These are phyloP conservation scores for Heterobasidion irregulare DNA, from an alignment of 1,284 basidiomycete genomes.

Conservation along the genomic window DNA sequence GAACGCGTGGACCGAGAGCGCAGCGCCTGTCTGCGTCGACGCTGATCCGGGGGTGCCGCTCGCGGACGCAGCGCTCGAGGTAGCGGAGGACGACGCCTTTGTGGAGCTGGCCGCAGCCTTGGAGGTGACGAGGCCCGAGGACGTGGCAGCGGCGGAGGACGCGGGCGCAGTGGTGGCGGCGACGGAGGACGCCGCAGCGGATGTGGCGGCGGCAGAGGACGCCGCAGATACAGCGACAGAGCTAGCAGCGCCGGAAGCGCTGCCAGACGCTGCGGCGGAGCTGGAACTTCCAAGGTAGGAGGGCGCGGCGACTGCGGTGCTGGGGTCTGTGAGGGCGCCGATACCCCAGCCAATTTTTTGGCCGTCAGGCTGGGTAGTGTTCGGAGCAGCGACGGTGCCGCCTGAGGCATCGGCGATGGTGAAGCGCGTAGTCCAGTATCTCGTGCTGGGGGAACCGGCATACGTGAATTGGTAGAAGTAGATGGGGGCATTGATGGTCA, in stretches of 20 bases:
- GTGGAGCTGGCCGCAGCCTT: neutral
- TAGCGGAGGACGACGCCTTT: neutral
- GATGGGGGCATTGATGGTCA: slow-evolving; percentile 60
- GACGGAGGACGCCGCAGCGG: neutral
- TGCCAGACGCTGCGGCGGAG: neutral
- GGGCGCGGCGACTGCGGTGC: slow-evolving; percentile 20
- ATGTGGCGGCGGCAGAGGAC: neutral
- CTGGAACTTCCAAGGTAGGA: slow-evolving; percentile 4
- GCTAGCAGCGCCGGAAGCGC: neutral
- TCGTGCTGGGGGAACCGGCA: slow-evolving; percentile 24
- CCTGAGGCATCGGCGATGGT: slow-evolving; percentile 56
- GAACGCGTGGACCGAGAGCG: slow-evolving; percentile 1
- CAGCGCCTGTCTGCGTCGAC: slow-evolving; percentile 1
- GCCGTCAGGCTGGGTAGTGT: slow-evolving; percentile 46
- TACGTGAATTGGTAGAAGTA: slow-evolving; percentile 77
- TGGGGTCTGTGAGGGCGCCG: slow-evolving; percentile 46
- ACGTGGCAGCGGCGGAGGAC: neutral
- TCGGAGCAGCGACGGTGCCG: slow-evolving; percentile 37
- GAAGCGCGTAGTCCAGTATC: slow-evolving; percentile 77
- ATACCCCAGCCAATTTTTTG: slow-evolving; percentile 59
- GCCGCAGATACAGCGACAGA: neutral
- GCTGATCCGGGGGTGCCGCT: neutral
- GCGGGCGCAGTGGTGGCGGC: neutral
- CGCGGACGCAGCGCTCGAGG: neutral
- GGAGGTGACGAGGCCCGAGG: neutral